Conservation (phyloP, 75 land plant genomes). For the Sequoia sempervirens region DNA sequence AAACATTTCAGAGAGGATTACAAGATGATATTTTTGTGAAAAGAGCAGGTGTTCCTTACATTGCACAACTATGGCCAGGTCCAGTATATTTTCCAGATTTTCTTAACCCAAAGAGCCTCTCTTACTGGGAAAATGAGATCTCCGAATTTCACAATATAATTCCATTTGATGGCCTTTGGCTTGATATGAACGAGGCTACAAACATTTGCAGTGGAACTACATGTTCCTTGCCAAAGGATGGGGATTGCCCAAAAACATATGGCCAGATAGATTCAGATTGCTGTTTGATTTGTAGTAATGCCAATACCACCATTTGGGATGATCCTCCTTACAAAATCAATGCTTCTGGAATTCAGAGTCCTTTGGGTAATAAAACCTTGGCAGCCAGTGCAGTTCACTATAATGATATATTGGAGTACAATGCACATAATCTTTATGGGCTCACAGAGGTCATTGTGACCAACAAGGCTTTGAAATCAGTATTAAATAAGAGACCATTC, state of each 20-base stretch:
- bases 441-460: slow-evolving; percentile 59
- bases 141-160: slow-evolving; percentile 46
- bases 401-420: slow-evolving; percentile 53
- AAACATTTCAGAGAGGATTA: slow-evolving; percentile 54
- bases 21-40: slow-evolving; percentile 64
- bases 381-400: slow-evolving; percentile 52
- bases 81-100: slow-evolving; percentile 89
- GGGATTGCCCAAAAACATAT: slow-evolving; percentile 16
- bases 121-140: slow-evolving; percentile 64
- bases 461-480: slow-evolving; percentile 39
- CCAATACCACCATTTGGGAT: slow-evolving; percentile 44
- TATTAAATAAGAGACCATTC: slow-evolving; percentile 59
- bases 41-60: slow-evolving; percentile 43
- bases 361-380: slow-evolving; percentile 41
- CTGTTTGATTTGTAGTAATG: slow-evolving; percentile 27
- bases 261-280: slow-evolving; percentile 25
- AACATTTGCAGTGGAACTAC: slow-evolving; percentile 36
- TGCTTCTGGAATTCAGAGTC: slow-evolving; percentile 21
- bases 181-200: slow-evolving; percentile 74
- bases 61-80: slow-evolving; percentile 89
- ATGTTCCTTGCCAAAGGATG: slow-evolving; percentile 22
- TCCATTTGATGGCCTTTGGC: slow-evolving; percentile 84
- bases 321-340: slow-evolving; percentile 74
- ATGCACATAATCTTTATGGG: slow-evolving; percentile 76
- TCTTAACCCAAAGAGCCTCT: slow-evolving; percentile 43